Conservation (phyloP, 2,329 filamentous ascomycete genomes). For the Neofusicoccum cordaticola region DNA sequence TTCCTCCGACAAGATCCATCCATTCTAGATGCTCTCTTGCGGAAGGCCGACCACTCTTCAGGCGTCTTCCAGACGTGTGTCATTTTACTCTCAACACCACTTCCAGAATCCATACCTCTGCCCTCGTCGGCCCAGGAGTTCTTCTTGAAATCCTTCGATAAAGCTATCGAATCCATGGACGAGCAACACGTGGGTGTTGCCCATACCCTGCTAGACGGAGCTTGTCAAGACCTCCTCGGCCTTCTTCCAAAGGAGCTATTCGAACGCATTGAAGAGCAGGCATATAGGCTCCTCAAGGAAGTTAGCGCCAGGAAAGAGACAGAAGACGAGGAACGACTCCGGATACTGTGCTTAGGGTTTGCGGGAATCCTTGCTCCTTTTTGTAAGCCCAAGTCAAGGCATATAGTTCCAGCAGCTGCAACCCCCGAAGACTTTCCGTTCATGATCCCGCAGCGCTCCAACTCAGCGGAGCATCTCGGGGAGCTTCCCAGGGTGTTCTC, state of each 20-base stretch:
- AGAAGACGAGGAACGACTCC: background rate
- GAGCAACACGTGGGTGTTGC: conserved; percentile 28
- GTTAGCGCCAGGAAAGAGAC: background rate
- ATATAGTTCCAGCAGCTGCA: background rate
- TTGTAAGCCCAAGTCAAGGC: background rate
- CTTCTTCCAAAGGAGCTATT: conserved; percentile 24
- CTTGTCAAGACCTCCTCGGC: conserved; percentile 30
- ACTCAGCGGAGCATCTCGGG: background rate
- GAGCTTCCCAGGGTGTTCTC: conserved; percentile 5
- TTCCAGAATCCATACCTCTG: conserved; percentile 30
- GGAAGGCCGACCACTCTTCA: conserved; percentile 23
- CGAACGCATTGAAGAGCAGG: conserved; percentile 4
- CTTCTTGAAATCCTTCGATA: conserved; percentile 33
- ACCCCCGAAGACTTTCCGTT: background rate
- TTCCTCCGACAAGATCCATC: conserved; percentile 30
- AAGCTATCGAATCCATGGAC: conserved; percentile 25
- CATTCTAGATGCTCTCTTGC: conserved; percentile 33
- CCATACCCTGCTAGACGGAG: conserved; percentile 35
- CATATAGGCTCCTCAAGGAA: background rate
- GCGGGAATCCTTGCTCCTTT: background rate
- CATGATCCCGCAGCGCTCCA: background rate
- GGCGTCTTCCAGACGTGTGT: conserved; percentile 24
- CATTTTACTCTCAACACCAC: conserved; percentile 30
- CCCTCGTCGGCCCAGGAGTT: conserved; percentile 34
- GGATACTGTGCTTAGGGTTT: background rate